Base-by-base conservation (phyloP, 257 asterid genomes). In the Gentiana straminea region DNA sequence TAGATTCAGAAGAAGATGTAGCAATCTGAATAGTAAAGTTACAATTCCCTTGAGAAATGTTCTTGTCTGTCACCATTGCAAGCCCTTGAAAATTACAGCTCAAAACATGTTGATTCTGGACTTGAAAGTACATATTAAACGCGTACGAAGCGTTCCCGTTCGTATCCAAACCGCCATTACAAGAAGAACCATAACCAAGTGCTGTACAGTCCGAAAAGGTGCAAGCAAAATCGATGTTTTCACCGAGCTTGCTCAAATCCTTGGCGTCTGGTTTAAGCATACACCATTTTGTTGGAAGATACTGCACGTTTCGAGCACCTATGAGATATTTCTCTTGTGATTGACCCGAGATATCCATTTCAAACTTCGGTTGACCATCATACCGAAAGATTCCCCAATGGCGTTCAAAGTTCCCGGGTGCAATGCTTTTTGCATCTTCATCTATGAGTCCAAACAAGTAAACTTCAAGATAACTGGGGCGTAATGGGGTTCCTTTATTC, bases 281-380 rank as follows among this genome's bases (percentile, higher is more conserved):
- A 60, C 81, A 75, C 81, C 81, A 75, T 52, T 58, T 75, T 1
- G 52, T 72, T 0, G 65, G 68, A 7, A 68, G 71, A 68, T 75
- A 72, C 11, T 55, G 13, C 51, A 75, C 81, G 44, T 72, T 60
- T 44, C 65, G 66, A 7, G 78, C 75, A 8, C 48, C 80, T 54
- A 57, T 60, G 2, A 50, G 74, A 71, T 67, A 63, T 57, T 64
- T 74, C n/a, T 70, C 75, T 49, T 54, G 80, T 24, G 62, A 63
- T 57, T 74, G 76, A 41, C 81, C 78, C 3, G 77, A 64, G 33
- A 76, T 59, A 48, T 65, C 78, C 75, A 72, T 55, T 0, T 68
- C 61, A 64, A 76, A 76, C 73, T 76, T 76, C 8, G 78, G 73
- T 48, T 76, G 75, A n/a, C 81, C 81, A 45, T 76, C 81, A 24